Conservation (phyloP, 2,329 filamentous ascomycete genomes). For the Colletotrichum costaricense region DNA sequence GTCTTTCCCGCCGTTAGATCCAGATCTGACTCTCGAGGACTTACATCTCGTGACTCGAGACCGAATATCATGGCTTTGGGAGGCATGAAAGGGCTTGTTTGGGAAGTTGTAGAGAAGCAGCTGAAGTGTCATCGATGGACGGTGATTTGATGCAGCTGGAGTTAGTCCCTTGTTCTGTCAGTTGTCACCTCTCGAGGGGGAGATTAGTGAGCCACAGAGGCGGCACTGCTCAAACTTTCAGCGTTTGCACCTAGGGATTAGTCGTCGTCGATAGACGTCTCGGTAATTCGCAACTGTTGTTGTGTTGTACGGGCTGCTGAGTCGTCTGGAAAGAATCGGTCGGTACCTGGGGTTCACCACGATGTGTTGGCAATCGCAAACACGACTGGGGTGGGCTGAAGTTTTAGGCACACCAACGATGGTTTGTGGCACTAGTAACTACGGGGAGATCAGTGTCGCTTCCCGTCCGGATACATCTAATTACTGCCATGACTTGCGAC, state of each 20-base stretch:
- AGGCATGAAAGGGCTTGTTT: background rate
- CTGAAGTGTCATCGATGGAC: background rate
- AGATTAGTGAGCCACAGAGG: background rate
- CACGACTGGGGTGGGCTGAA: no score
- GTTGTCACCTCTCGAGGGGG: background rate
- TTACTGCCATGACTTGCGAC: no score
- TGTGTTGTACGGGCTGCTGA: background rate
- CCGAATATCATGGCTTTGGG: background rate
- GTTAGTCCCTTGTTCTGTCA: background rate
- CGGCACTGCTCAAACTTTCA: background rate
- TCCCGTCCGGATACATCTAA: no score
- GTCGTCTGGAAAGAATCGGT: no score
- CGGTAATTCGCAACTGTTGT: background rate
- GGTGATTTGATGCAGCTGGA: background rate
- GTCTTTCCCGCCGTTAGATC: no score
- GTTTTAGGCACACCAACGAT: no score
- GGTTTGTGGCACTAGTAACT: no score
- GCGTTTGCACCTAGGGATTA: background rate
- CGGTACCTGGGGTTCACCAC: no score
- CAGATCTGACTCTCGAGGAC: background rate
- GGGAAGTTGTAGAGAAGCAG: background rate
- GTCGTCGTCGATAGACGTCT: background rate
- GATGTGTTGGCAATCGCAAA: no score
- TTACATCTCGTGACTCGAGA: background rate
- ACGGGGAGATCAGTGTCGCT: no score